Evolutionary conservation across 805 yeast genomes (phyloP).

Genomic region (Allodekkera sacchari): DNA sequence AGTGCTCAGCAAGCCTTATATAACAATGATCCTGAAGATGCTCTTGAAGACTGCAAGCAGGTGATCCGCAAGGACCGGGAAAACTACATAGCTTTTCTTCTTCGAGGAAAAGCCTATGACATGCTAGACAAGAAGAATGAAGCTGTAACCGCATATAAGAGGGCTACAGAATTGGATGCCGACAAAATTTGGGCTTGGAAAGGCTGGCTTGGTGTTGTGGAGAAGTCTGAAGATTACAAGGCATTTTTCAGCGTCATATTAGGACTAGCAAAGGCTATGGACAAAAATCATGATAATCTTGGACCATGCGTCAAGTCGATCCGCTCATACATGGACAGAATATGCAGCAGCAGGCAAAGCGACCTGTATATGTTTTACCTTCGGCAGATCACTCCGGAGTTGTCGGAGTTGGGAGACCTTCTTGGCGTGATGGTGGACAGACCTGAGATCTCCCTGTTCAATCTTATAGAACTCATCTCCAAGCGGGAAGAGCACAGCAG

Average conservation of each 20-base stretch:
- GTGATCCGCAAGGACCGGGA: conserved; percentile 48
- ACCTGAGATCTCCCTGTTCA: conserved; percentile 36
- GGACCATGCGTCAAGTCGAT: conserved; percentile 43
- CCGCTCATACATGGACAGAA: conserved; percentile 32
- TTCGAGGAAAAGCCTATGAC: conserved; percentile 64
- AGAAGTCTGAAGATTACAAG: conserved; percentile 28
- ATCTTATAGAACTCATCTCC: conserved; percentile 33
- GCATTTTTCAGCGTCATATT: conserved; percentile 41
- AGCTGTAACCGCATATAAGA: conserved; percentile 36
- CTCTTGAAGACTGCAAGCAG: conserved; percentile 46
- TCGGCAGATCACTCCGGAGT: conserved; percentile 45
- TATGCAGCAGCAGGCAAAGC: conserved; percentile 11
- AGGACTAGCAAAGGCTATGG: conserved; percentile 32
- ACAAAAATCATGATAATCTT: conserved; percentile 34
- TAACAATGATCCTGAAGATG: conserved; percentile 52
- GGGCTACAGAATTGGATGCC: conserved; percentile 43
- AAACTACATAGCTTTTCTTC: conserved; percentile 59
- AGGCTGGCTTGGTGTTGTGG: conserved; percentile 52
- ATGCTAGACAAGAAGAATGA: conserved; percentile 26
- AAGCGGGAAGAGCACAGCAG: conserved; percentile 34
- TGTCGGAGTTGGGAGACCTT: conserved; percentile 40
- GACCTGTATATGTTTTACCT: conserved; percentile 40
- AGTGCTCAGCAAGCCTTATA: conserved; percentile 45
- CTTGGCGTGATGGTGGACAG: conserved; percentile 39
- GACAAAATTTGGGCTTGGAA: conserved; percentile 67